A percentile compares a stretch with the other conserved stretches of the same genome.
phyloP scores from a whole-genome alignment of 2,329 filamentous ascomycete genomes.

The Lachnellula cervina region DNA sequence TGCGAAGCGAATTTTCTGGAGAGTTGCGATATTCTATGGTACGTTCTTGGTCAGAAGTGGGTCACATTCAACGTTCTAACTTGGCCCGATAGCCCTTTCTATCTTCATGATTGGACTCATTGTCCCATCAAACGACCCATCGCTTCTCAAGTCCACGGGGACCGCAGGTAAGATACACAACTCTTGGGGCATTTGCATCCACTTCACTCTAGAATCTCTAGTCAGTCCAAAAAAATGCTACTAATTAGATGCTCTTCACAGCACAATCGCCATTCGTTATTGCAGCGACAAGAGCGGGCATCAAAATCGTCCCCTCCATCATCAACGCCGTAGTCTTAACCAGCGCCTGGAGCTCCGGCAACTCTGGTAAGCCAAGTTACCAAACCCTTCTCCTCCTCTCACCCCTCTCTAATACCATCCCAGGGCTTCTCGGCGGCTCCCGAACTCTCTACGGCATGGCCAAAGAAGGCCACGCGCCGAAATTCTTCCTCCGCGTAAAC shows the following conservation, averaged over 20 bases:
- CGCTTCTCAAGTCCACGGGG: slow-evolving; percentile 36
- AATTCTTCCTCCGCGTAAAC: slow-evolving; percentile 49
- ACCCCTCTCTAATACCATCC: slow-evolving; percentile 28
- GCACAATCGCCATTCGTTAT: slow-evolving; percentile 60
- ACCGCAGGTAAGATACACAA: slow-evolving; percentile 39
- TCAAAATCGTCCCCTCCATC: slow-evolving; percentile 63
- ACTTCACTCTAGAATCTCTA: too few relatives aligned
- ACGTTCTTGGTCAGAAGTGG: neutral
- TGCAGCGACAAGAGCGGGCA: slow-evolving; percentile 62
- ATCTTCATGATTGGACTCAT: slow-evolving; percentile 48
- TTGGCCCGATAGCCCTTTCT: slow-evolving; percentile 27
- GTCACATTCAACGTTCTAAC: neutral
- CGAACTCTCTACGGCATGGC: slow-evolving; percentile 57
- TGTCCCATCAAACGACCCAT: slow-evolving; percentile 48
- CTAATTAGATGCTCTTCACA: too few relatives aligned
- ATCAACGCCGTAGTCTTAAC: slow-evolving; percentile 75
- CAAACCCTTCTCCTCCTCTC: slow-evolving; percentile 40
- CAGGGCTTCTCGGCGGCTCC: slow-evolving; percentile 54
- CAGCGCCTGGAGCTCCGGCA: slow-evolving; percentile 64
- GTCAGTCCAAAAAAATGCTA: too few relatives aligned
- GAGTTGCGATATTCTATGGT: slow-evolving; percentile 49
- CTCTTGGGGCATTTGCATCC: too few relatives aligned
- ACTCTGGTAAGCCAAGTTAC: slow-evolving; percentile 39
- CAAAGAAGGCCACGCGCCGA: slow-evolving; percentile 51
- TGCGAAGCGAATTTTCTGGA: slow-evolving; percentile 46